Evolutionary conservation across 192 early-diverging fungal species (phyloP).

Genomic region (Coemansia sp.): DNA sequence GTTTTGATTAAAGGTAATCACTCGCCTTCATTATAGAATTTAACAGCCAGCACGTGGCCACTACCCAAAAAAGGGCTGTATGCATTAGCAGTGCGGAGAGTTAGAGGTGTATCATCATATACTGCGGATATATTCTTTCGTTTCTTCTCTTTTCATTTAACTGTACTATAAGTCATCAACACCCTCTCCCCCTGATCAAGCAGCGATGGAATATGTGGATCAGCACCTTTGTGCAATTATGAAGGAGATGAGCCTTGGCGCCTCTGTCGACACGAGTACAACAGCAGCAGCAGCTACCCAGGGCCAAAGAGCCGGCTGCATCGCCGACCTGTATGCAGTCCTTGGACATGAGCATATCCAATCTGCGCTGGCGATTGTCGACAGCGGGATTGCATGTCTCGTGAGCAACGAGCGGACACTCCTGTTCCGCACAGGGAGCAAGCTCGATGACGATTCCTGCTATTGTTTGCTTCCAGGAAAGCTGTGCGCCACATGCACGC

Average conservation of each 20-base stretch:
- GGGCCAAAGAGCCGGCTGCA: background rate
- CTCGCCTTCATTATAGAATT: background rate
- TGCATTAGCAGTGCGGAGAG: background rate
- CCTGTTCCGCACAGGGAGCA: constrained; percentile 29
- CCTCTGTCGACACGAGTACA: background rate
- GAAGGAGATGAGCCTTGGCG: constrained; percentile 22
- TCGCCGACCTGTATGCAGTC: constrained; percentile 36
- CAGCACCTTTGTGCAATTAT: constrained; percentile 37
- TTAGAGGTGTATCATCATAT: too few relatives aligned
- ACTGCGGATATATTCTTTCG: background rate
- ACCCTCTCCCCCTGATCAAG: background rate
- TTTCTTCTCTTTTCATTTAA: background rate
- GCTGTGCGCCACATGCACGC: constrained; percentile 36
- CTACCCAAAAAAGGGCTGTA: background rate
- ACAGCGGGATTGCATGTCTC: constrained; percentile 45
- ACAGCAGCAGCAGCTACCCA: background rate
- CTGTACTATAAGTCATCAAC: too few relatives aligned
- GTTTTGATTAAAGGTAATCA: background rate
- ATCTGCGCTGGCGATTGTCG: constrained; percentile 33
- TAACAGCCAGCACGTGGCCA: background rate
- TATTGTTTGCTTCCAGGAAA: constrained; percentile 50
- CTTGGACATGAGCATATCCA: constrained; percentile 36
- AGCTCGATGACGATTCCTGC: constrained; percentile 20
- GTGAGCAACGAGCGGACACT: constrained; percentile 26
- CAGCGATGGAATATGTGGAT: constrained; percentile 39